Conservation (phyloP, 768 basidiomycete species). For the Trametes cingulata region DNA sequence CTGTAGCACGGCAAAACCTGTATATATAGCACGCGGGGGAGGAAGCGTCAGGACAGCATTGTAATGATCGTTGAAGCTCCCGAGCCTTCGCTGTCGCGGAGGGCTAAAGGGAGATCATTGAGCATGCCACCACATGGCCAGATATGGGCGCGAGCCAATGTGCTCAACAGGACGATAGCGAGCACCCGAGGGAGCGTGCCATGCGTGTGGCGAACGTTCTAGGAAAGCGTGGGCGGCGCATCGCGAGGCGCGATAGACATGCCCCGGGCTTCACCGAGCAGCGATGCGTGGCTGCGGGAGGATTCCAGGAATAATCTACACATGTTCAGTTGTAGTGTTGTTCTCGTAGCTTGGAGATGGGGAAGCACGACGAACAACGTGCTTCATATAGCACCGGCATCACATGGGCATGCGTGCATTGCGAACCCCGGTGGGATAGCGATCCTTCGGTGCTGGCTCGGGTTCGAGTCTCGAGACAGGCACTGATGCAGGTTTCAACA, state of each 20-base stretch:
- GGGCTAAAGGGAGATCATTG: background rate
- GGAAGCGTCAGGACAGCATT: background rate
- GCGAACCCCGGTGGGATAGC: background rate
- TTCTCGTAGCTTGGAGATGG: background rate
- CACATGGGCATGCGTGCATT: slow-evolving; percentile 10
- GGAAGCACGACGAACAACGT: background rate
- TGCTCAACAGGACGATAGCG: slow-evolving; percentile 8
- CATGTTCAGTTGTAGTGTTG: background rate
- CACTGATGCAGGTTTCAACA: too few relatives aligned
- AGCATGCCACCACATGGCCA: slow-evolving; percentile 6
- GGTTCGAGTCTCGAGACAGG: too few relatives aligned
- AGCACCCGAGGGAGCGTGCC: slow-evolving; percentile 2
- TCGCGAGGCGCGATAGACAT: background rate
- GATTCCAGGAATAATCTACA: background rate
- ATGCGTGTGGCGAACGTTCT: slow-evolving; percentile 4
- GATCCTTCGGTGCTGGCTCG: background rate
- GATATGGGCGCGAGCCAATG: background rate
- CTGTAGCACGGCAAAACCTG: background rate
- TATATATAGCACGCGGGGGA: background rate
- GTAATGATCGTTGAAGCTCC: background rate
- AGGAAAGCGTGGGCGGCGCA: background rate
- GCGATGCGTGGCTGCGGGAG: background rate
- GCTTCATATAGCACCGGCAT: background rate
- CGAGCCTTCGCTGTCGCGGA: slow-evolving; percentile 10
- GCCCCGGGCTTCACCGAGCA: too few relatives aligned